A percentile compares a stretch with the other conserved stretches of the same genome.
phyloP scores from a whole-genome alignment of 495 filamentous ascomycete species.

The Antarctomyces pellizariae region DNA sequence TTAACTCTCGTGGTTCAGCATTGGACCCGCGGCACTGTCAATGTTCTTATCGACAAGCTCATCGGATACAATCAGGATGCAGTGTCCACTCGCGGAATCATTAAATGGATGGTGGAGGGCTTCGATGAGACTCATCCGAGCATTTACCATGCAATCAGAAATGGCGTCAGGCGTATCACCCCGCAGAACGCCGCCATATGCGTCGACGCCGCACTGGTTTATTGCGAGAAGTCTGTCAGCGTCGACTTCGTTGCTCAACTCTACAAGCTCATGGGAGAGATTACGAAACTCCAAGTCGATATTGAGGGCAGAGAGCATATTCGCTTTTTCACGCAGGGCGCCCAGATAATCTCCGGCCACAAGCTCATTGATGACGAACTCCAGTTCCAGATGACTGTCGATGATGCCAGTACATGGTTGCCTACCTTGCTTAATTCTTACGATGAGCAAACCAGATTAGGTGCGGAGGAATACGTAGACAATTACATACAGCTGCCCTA shows the following conservation, averaged over 20 bases:
- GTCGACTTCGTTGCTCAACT: slow-evolving; percentile 24
- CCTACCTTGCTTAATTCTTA: not conserved
- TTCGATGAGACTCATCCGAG: slow-evolving; percentile 7
- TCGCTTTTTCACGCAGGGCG: slow-evolving; percentile 28
- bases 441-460: not conserved
- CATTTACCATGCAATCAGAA: slow-evolving; percentile 7
- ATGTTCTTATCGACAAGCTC: slow-evolving; percentile 27
- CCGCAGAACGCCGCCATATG: slow-evolving; percentile 4
- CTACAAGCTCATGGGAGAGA: slow-evolving; percentile 29
- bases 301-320: slow-evolving; percentile 34
- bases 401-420: not conserved
- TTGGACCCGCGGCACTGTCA: slow-evolving; percentile 16
- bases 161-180: slow-evolving; percentile 7
- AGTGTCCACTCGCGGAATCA: slow-evolving; percentile 18
- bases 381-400: slow-evolving; percentile 1
- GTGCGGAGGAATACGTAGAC: not conserved
- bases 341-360: slow-evolving; percentile 9
- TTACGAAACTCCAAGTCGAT: slow-evolving; percentile 16
- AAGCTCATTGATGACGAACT: slow-evolving; percentile 10
- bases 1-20: slow-evolving; percentile 19
- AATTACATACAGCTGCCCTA: not conserved
- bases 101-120: slow-evolving; percentile 18
- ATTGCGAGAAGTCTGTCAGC: slow-evolving; percentile 12
- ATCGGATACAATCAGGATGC: slow-evolving; percentile 24
- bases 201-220: slow-evolving; percentile 8